Evolutionary conservation across 148 eudicot species (phyloP).

Genomic region (Hydrangea macrophylla): DNA sequence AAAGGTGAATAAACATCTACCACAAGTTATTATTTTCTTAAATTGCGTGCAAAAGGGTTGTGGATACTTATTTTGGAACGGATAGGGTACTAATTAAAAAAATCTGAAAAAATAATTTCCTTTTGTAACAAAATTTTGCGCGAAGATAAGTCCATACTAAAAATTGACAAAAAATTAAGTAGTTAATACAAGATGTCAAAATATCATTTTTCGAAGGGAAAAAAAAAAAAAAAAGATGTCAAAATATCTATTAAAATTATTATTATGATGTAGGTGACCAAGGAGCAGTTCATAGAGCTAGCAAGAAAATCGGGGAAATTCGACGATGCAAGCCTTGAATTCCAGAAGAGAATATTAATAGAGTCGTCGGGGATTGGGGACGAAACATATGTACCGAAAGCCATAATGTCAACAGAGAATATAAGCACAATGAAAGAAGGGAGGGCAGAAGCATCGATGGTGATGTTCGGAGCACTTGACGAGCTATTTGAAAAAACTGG

Average conservation of each 20-base stretch:
- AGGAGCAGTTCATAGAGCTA: constrained; percentile 66
- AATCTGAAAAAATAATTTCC: too few species aligned
- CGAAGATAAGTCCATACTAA: too few species aligned
- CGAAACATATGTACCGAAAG: constrained; percentile 79
- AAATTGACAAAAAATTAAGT: too few species aligned
- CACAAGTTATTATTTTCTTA: too few species aligned
- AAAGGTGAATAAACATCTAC: too few species aligned
- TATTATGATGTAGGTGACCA: constrained; percentile 60
- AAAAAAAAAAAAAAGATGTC: too few species aligned
- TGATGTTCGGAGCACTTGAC: constrained; percentile 92
- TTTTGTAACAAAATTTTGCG: too few species aligned
- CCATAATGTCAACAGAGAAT: constrained; percentile 48
- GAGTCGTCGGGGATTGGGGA: constrained; percentile 80
- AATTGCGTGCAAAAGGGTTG: too few species aligned
- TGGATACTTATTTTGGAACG: too few species aligned
- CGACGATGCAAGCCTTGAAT: constrained; percentile 59
- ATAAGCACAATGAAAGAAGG: constrained; percentile 86
- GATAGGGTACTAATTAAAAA: too few species aligned
- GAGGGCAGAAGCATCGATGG: constrained; percentile 71
- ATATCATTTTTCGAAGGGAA: too few species aligned
- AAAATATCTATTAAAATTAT: not conserved
- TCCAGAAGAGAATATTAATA: constrained; percentile 65
- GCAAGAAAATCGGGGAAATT: constrained; percentile 85
- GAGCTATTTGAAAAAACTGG: constrained; percentile 78
- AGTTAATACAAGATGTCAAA: too few species aligned